Evolutionary conservation across 2,329 filamentous ascomycete species (phyloP), one percentile per base, ranked within the genome.

Genomic region (Stachybotrys elegans): DNA sequence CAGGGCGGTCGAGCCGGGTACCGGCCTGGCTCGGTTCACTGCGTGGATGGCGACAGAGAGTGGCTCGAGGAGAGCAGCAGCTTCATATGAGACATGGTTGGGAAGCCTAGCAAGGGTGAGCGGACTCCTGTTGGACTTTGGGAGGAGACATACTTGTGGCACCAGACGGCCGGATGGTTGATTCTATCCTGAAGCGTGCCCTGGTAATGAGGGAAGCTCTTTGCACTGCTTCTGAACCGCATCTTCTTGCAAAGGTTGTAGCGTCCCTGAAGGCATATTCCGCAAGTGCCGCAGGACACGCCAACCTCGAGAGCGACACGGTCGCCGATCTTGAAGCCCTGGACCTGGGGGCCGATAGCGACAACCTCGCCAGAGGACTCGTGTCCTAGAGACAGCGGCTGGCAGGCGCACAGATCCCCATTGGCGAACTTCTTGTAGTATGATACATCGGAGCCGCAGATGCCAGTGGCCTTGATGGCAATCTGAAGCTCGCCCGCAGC

Each of bases 351-450:
- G 0, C 78, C 78, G 43, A 82, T 66, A 41, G 70, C 72, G 25
- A 77, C 73, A 37, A 81, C 73, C n/a, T 73, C 70, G 5, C 78
- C 78, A 0, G 76, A 79, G 43, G 76, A 79, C 60, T 82, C 78
- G 53, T 82, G 77, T n/a, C 79, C 79, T 4, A 86, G 72, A 5
- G 79, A 83, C 23, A 86, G 66, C 22, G 83, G 83, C 48, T 76
- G 73, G 51, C 78, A 81, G 38, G 79, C 81, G 53, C 81, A 82
- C 41, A 86, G 73, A 61, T 84, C 81, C 37, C 83, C 83, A 56
- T 86, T 86, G 63, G 81, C 79, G 57, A 84, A 85, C 56, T 84
- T 84, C 60, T 79, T 84, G 69, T 84, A 86, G 63, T 86, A 86
- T 43, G 79, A 80, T 43, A 85, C 76, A 61, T 86, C 83, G 7